phyloP scores from a whole-genome alignment of 2,329 filamentous ascomycete genomes.

The Colletotrichum sidae region DNA sequence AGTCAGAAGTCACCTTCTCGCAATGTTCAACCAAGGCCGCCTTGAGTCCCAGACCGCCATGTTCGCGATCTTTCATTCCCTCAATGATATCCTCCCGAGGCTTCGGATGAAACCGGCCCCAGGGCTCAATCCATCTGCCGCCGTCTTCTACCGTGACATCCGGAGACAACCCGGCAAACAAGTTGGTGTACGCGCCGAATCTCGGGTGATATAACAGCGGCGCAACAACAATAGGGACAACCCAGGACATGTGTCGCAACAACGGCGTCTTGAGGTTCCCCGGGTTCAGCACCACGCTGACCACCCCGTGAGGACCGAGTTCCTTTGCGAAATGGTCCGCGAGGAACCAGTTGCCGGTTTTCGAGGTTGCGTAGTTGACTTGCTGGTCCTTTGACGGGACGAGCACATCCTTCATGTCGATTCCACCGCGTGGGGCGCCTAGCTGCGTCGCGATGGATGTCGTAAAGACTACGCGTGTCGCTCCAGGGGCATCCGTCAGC shows the following conservation, averaged over 20 bases:
- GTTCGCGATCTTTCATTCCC: constrained; percentile 41
- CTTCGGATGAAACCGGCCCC: constrained; percentile 35
- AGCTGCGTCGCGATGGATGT: constrained; percentile 43
- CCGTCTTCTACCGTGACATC: constrained; percentile 53
- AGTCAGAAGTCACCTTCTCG: constrained; percentile 6
- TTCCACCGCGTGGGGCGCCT: constrained; percentile 42
- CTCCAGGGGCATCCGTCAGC: constrained; percentile 36
- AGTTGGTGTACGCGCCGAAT: constrained; percentile 59
- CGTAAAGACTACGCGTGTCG: constrained; percentile 48
- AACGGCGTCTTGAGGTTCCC: constrained; percentile 52
- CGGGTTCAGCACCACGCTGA: constrained; percentile 48
- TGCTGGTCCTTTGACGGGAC: constrained; percentile 36
- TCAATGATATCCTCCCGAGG: constrained; percentile 43
- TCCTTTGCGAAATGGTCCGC: constrained; percentile 45
- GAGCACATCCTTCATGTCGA: constrained; percentile 41
- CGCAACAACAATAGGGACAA: constrained; percentile 39
- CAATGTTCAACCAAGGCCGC: constrained; percentile 34
- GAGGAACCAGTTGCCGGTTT: constrained; percentile 45
- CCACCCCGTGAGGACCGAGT: constrained; percentile 35
- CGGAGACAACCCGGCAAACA: constrained; percentile 58
- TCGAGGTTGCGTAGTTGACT: constrained; percentile 45
- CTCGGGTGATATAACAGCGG: constrained; percentile 42
- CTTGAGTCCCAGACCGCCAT: constrained; percentile 44
- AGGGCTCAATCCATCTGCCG: constrained; percentile 43
- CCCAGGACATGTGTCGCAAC: constrained; percentile 43